Percentiles rank a stretch among this genome's conserved stretches.
phyloP scores from a whole-genome alignment of 345 rosid genomes.

The Turnera subulata region DNA sequence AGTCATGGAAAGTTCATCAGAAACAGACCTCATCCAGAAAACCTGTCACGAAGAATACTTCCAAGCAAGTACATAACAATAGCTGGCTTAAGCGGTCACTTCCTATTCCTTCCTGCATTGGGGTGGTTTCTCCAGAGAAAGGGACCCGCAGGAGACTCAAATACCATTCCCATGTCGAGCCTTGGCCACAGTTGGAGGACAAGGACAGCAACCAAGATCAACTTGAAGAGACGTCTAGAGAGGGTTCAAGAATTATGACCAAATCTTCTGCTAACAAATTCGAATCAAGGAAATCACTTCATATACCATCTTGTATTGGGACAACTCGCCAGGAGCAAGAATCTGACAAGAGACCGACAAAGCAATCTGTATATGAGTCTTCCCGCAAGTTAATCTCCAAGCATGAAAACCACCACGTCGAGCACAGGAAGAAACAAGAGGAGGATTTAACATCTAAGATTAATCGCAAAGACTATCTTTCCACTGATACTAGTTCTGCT shows the following conservation, averaged over 20 bases:
- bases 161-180: constrained; percentile 8
- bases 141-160: constrained; percentile 4
- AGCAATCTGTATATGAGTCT: too few relatives aligned
- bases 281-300: too few relatives aligned
- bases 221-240: constrained; percentile 7
- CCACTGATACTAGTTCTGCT: background rate
- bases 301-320: too few relatives aligned
- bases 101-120: background rate
- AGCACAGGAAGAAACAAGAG: too few relatives aligned
- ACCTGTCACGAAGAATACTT: constrained; percentile 6
- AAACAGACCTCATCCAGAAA: background rate
- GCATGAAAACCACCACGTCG: too few relatives aligned
- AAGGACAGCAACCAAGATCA: constrained; percentile 3
- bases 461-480: background rate
- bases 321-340: too few relatives aligned
- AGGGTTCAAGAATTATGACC: background rate
- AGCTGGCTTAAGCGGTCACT: constrained; percentile 4
- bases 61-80: constrained; percentile 14
- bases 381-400: too few relatives aligned
- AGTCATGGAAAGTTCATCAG: constrained; percentile 1
- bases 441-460: too few relatives aligned
- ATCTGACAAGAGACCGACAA: too few relatives aligned
- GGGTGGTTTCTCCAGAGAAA: constrained; percentile 3
- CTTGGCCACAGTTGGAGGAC: constrained; percentile 18
- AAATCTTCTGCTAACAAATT: background rate